These are phyloP conservation scores for Boletellus ananiceps DNA, from an alignment of 768 basidiomycete species.

Conservation along the genomic window DNA sequence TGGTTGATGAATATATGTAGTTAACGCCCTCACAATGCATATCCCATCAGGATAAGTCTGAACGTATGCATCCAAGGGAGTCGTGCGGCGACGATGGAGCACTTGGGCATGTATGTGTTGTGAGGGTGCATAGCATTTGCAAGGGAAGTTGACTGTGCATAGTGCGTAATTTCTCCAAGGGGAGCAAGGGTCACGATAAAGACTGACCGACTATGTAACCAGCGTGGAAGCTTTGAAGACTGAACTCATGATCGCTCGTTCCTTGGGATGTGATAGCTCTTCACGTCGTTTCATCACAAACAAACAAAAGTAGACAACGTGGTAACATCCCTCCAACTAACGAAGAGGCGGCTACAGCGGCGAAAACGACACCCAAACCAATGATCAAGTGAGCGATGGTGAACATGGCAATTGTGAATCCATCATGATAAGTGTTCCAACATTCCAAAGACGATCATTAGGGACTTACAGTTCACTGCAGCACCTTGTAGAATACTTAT, in stretches of 20 bases:
- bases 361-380: not conserved
- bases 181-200: not conserved
- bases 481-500: not conserved
- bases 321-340: conserved; percentile 3
- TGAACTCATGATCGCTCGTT: conserved; percentile 2
- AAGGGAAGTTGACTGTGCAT: no score
- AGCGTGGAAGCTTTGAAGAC: not conserved
- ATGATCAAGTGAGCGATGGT: conserved; percentile 4
- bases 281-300: not conserved
- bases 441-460: not conserved
- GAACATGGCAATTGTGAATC: conserved; percentile 4
- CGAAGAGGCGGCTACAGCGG: conserved; percentile 3
- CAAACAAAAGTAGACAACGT: no score
- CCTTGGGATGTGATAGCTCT: conserved; percentile 14
- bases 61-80: no score
- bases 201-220: no score
- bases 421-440: no score
- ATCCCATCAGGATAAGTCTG: no score
- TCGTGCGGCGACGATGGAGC: no score
- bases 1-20: no score
- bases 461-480: not conserved
- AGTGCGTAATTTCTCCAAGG: not conserved
- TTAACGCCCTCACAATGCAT: no score
- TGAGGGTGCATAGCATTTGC: no score
- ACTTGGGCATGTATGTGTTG: no score